Base-by-base conservation (phyloP, 768 basidiomycete genomes). In the Scleroderma citrinum region DNA sequence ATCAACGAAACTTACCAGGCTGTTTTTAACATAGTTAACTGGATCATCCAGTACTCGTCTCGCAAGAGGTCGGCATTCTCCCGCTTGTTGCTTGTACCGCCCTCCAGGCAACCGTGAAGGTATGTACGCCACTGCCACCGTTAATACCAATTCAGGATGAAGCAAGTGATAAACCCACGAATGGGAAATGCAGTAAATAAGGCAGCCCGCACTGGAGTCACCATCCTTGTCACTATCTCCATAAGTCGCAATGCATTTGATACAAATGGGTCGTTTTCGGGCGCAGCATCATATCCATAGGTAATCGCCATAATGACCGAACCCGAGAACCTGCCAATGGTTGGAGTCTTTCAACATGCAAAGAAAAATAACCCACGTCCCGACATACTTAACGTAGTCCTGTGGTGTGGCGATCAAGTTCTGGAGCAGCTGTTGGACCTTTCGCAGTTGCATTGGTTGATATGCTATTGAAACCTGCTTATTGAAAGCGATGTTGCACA, bases 391-490 rank as follows among this genome's bases (percentile, higher is more conserved):
- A 40, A 44, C 16, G 47, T 64, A 65, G 17, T 52, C 50, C 19
- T 47, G 51, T 58, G 60, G 2, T 59, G 46, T 17, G 62, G 52
- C 21, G 26, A 29, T 29, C 26, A 76, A 51, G n/a, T 60, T 61
- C 26, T 59, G 30, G 16, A 76, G 53, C 44, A 73, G 47, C 7
- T 62, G 61, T 30, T 58, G 61, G 20, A 65, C 61, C 47, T 65
- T 70, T 36, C 54, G 43, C 7, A 55, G 47, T 46, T 75, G 72
- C 40, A 69, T 57, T 2, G 68, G 63, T 14, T 51, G 58, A 49
- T 69, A 73, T 20, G 26, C 48, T 48, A 14, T 20, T 24, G 21
- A 34, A 31, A 13, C 37, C 43, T 12, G 51, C 46, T 7, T 36
- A n/a, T 12, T 46, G 46, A 19, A 58, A 46, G n/a, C 46, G 40